Conservation (phyloP, 129 eudicot genomes). For the Centella asiatica region DNA sequence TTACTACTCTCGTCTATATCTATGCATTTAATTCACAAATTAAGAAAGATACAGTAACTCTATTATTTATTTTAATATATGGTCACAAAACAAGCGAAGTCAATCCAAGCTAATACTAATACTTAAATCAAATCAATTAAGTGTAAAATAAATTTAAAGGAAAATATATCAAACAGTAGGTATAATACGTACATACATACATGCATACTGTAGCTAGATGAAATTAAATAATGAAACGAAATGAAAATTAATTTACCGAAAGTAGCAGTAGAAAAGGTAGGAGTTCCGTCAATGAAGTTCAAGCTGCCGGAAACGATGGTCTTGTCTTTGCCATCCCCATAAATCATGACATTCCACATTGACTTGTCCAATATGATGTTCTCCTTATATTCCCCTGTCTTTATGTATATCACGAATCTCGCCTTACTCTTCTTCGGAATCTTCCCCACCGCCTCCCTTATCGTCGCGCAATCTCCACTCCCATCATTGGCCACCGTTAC, state of each 20-base stretch:
- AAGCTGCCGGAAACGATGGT: slow-evolving; percentile 49
- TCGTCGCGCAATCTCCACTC: slow-evolving; percentile 42
- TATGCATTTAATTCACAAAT: no score
- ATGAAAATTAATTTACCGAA: slow-evolving; percentile 38
- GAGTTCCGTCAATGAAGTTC: slow-evolving; percentile 51
- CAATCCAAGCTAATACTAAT: no score
- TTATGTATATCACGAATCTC: slow-evolving; percentile 54
- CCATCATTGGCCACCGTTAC: slow-evolving; percentile 77
- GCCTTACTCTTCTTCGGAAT: slow-evolving; percentile 44
- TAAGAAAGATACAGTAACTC: no score
- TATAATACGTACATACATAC: no score
- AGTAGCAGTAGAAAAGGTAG: slow-evolving; percentile 66
- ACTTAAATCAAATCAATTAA: no score
- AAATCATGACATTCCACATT: slow-evolving; percentile 66
- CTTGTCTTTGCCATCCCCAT: slow-evolving; percentile 59
- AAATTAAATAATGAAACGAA: no score
- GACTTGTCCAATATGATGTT: slow-evolving; percentile 52
- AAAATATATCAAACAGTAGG: no score
- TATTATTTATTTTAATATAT: no score
- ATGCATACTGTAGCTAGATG: no score
- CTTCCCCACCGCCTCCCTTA: slow-evolving; percentile 52
- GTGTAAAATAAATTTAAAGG: no score
- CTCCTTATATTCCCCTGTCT: slow-evolving; percentile 55
- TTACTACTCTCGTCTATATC: no score
- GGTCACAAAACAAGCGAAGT: no score